Evolutionary conservation across 805 yeast genomes (phyloP).

Genomic region (Hemisphaericaspora nanyangensis): DNA sequence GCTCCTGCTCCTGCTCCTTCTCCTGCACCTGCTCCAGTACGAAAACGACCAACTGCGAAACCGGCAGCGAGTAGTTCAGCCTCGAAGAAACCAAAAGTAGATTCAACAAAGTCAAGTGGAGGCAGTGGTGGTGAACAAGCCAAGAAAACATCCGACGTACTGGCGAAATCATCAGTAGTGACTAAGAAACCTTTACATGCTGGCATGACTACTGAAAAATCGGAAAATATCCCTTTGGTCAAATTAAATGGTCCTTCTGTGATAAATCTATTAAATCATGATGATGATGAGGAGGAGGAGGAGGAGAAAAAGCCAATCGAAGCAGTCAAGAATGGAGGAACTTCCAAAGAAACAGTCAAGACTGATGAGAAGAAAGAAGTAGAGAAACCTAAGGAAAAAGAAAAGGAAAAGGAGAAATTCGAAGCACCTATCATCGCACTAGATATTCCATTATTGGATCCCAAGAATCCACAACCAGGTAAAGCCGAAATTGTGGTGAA

Average conservation of each 20-base stretch:
- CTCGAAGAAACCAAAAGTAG: constrained; percentile 12
- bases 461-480: constrained; percentile 49
- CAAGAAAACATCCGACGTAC: constrained; percentile 1
- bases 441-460: constrained; percentile 48
- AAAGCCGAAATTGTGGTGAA: constrained; percentile 66
- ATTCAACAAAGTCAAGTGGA: constrained; percentile 11
- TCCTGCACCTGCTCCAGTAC: constrained; percentile 6
- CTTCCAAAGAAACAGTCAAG: constrained; percentile 8
- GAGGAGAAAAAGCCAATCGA: not conserved
- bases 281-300: constrained; percentile 4
- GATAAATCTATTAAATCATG: constrained; percentile 14
- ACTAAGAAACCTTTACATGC: constrained; percentile 10
- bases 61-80: constrained; percentile 11
- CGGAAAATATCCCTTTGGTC: constrained; percentile 10
- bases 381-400: constrained; percentile 8
- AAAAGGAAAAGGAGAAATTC: constrained; percentile 18
- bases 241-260: constrained; percentile 20
- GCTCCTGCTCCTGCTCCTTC: constrained; percentile 10
- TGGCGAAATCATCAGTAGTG: constrained; percentile 1
- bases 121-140: too few species aligned
- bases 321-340: not conserved
- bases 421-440: constrained; percentile 50
- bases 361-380: constrained; percentile 8
- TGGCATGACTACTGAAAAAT: constrained; percentile 16
- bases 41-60: constrained; percentile 13